Evolutionary conservation across 1,284 basidiomycete species (phyloP).

Genomic region (Erythrobasidium hasegawianum): DNA sequence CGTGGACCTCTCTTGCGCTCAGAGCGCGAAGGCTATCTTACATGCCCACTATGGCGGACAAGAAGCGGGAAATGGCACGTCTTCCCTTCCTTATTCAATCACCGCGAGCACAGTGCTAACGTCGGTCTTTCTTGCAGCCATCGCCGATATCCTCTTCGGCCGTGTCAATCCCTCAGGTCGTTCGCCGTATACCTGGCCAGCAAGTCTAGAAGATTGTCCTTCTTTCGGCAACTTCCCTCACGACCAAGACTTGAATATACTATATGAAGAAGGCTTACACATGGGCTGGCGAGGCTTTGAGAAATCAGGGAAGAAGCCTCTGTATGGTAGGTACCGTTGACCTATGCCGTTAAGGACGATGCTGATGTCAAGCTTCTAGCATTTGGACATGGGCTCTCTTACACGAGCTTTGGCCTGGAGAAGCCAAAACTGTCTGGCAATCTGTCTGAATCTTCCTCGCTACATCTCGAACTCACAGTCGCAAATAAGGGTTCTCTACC

Average conservation of each 20-base stretch:
- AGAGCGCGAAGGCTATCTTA: conserved; percentile 6
- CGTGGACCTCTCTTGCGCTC: conserved; percentile 9
- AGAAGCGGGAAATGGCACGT: conserved; percentile 6
- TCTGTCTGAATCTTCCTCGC: background rate
- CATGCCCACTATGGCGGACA: conserved; percentile 7
- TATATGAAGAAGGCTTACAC: conserved; percentile 8
- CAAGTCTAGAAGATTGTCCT: conserved; percentile 4
- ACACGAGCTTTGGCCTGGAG: conserved; percentile 5
- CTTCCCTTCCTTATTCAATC: background rate
- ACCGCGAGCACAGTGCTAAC: background rate
- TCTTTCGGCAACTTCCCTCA: conserved; percentile 12
- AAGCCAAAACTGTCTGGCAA: background rate
- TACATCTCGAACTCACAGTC: background rate
- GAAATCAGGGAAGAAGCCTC: background rate
- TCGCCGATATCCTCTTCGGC: conserved; percentile 13
- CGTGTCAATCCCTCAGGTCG: conserved; percentile 12
- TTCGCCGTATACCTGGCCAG: conserved; percentile 18
- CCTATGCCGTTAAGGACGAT: background rate
- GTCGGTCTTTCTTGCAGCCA: background rate
- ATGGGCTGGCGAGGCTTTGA: conserved; percentile 12
- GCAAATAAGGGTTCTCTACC: background rate
- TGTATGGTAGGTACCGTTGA: background rate
- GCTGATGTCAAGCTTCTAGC: background rate
- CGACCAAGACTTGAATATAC: background rate
- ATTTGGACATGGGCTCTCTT: conserved; percentile 10